Evolutionary conservation across 345 rosid species (phyloP).

Genomic region (Brassica nigra): DNA sequence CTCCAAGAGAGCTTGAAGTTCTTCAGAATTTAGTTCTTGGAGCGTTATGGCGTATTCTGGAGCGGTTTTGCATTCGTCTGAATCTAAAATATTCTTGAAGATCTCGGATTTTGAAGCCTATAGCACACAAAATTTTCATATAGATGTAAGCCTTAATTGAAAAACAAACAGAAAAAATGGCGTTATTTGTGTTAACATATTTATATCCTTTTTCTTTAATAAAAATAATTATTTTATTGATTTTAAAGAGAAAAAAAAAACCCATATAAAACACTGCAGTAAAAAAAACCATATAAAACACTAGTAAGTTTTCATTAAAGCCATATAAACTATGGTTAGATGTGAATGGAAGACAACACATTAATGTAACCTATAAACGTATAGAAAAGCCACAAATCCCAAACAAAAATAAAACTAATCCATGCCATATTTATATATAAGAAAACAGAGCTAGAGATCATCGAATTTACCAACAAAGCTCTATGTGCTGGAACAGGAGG

Average conservation of each 20-base stretch:
- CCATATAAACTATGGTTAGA: neutral
- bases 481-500: slow-evolving; percentile 65
- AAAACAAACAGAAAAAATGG: neutral
- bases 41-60: slow-evolving; percentile 54
- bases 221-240: neutral
- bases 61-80: slow-evolving; percentile 67
- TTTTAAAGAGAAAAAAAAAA: neutral
- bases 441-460: neutral
- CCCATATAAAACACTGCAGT: neutral
- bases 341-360: neutral
- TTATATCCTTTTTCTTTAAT: neutral
- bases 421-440: neutral
- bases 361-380: neutral
- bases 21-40: slow-evolving; percentile 60
- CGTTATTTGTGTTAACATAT: neutral
- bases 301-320: neutral
- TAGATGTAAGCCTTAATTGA: neutral
- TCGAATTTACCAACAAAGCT: slow-evolving; percentile 57
- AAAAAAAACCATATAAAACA: neutral
- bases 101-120: slow-evolving; percentile 87
- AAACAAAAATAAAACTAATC: neutral
- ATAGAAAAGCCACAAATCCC: neutral
- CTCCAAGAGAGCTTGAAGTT: slow-evolving; percentile 72
- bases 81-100: slow-evolving; percentile 69
- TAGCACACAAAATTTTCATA: neutral